phyloP scores from a whole-genome alignment of 495 filamentous ascomycete genomes.

The Aspergillus diversus region DNA sequence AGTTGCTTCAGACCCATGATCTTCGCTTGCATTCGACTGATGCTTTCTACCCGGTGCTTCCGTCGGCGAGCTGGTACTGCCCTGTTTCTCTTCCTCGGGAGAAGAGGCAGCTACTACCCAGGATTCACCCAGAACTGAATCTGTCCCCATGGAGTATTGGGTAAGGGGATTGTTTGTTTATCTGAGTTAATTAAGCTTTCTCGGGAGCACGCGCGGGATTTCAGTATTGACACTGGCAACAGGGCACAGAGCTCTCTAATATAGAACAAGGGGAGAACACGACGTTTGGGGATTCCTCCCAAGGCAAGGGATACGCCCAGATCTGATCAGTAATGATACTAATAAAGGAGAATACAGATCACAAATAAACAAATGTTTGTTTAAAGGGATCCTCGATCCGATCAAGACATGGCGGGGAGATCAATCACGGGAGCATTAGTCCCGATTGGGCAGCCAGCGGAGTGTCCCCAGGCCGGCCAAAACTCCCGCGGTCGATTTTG shows the following conservation, averaged over 20 bases:
- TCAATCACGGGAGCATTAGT: conserved; percentile 20
- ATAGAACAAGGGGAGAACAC: background rate
- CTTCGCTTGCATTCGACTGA: conserved; percentile 11
- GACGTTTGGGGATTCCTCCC: background rate
- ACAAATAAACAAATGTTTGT: no score
- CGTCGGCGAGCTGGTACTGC: background rate
- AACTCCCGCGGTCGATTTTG: background rate
- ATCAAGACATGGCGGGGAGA: conserved; percentile 13
- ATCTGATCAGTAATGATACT: background rate
- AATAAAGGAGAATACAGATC: no score
- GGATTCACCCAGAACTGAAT: conserved; percentile 40
- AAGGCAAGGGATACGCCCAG: background rate
- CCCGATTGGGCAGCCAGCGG: conserved; percentile 20
- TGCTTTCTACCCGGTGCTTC: conserved; percentile 6
- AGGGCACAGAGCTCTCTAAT: background rate
- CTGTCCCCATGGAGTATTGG: conserved; percentile 29
- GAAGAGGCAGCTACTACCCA: conserved; percentile 42
- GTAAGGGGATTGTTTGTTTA: background rate
- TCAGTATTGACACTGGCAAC: background rate
- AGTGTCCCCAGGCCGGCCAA: background rate
- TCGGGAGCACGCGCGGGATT: background rate
- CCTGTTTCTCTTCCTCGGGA: conserved; percentile 19
- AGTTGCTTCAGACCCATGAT: conserved; percentile 32
- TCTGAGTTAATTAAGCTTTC: conserved; percentile 2
- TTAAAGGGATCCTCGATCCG: no score